These are phyloP conservation scores for Metroxylon sagu DNA, from an alignment of 176 grass and related monocot species.

Conservation along the genomic window DNA sequence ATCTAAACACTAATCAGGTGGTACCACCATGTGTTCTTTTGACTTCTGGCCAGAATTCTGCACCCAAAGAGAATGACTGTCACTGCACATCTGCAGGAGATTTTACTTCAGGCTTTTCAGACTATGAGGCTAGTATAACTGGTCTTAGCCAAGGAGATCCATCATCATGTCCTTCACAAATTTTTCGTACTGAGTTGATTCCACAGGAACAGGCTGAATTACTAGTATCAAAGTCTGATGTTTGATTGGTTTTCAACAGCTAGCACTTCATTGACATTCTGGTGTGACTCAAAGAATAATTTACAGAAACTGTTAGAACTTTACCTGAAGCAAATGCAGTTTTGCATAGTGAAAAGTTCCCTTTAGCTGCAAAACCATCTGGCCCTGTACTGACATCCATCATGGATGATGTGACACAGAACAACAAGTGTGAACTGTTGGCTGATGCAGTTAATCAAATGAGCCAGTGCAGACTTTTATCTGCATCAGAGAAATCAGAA, in stretches of 20 bases:
- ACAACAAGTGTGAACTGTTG: too few species aligned
- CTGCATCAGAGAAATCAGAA: too few species aligned
- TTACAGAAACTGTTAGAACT: background rate
- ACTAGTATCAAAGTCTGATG: slow-evolving; percentile 6
- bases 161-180: background rate
- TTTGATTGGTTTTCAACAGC: slow-evolving; percentile 10
- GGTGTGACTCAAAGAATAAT: slow-evolving; percentile 1
- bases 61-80: background rate
- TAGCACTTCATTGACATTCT: background rate
- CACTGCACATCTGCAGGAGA: background rate
- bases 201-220: background rate
- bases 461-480: too few species aligned
- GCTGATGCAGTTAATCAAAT: too few species aligned
- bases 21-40: background rate
- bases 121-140: background rate
- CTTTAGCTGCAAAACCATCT: background rate
- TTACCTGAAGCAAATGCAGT: background rate
- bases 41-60: background rate
- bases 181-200: background rate
- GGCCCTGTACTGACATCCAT: too few species aligned
- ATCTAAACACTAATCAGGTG: too few species aligned
- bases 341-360: background rate
- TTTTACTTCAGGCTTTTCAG: slow-evolving; percentile 1
- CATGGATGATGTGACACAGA: too few species aligned
- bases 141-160: slow-evolving; percentile 1